Evolutionary conservation across 75 land plant species (phyloP).

Genomic region (Azolla pinnata): DNA sequence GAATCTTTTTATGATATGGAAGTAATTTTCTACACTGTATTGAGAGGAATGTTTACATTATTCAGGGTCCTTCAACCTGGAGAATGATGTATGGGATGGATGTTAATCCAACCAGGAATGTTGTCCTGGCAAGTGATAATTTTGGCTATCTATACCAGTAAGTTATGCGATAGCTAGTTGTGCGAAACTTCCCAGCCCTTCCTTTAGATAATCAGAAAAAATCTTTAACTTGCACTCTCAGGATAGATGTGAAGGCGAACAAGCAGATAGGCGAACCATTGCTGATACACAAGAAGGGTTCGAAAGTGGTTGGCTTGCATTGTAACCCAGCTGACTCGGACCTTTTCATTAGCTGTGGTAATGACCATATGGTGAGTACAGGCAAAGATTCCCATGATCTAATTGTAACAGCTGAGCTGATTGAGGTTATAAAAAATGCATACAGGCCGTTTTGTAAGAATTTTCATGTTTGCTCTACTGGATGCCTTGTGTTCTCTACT

Average conservation of each 20-base stretch:
- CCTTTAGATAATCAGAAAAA: too few relatives aligned
- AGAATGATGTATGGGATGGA: slow-evolving; percentile 94
- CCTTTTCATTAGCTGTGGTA: slow-evolving; percentile 81
- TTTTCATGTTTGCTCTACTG: too few relatives aligned
- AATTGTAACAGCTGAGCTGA: too few relatives aligned
- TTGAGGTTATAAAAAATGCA: too few relatives aligned
- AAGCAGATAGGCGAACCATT: slow-evolving; percentile 42
- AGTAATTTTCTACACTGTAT: too few relatives aligned
- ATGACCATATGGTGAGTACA: slow-evolving; percentile 86
- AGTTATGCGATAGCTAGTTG: slow-evolving; percentile 23
- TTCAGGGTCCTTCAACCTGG: slow-evolving; percentile 77
- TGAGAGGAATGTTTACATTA: neutral
- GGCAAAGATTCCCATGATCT: too few relatives aligned
- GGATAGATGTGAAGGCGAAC: slow-evolving; percentile 67
- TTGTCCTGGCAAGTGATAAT: slow-evolving; percentile 73
- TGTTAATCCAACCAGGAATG: slow-evolving; percentile 40
- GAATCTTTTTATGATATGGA: too few relatives aligned
- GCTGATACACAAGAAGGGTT: slow-evolving; percentile 81
- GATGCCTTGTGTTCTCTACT: too few relatives aligned
- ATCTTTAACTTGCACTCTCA: too few relatives aligned
- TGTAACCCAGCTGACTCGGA: slow-evolving; percentile 80
- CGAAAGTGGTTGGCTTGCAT: slow-evolving; percentile 85
- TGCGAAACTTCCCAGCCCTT: too few relatives aligned
- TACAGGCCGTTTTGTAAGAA: too few relatives aligned
- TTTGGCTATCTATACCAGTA: slow-evolving; percentile 79